Conservation (phyloP, 2,329 filamentous ascomycete species). For the Pseudopithomyces chartarum region DNA sequence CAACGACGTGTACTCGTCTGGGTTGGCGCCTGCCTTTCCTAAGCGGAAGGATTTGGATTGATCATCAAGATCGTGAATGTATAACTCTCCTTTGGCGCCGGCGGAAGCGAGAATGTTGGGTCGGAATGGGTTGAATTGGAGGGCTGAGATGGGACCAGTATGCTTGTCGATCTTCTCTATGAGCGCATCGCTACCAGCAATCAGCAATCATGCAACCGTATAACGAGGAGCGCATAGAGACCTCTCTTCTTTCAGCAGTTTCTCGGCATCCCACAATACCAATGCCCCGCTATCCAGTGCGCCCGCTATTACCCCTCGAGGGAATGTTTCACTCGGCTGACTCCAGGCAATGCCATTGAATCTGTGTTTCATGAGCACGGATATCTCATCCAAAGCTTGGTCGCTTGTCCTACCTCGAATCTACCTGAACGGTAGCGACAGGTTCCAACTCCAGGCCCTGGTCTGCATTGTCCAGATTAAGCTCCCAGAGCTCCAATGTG, state of each 20-base stretch:
- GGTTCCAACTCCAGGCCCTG: conserved; percentile 85
- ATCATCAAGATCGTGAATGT: conserved; percentile 93
- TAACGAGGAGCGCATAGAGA: conserved; percentile 56
- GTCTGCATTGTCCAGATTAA: conserved; percentile 77
- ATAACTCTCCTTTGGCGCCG: conserved; percentile 93
- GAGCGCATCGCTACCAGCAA: conserved; percentile 66
- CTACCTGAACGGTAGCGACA: conserved; percentile 79
- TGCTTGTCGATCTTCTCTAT: conserved; percentile 90
- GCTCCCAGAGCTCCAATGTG: conserved; percentile 94
- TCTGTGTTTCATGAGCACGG: conserved; percentile 52
- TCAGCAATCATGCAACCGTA: conserved; percentile 28
- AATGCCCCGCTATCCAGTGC: conserved; percentile 93
- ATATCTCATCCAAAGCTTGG: not conserved
- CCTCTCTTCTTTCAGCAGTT: conserved; percentile 60
- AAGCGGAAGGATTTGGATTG: conserved; percentile 85
- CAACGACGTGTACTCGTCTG: conserved; percentile 93
- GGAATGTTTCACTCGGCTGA: conserved; percentile 75
- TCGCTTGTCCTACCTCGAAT: conserved; percentile 72
- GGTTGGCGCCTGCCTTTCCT: conserved; percentile 83
- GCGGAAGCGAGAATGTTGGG: conserved; percentile 90
- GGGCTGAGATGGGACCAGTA: conserved; percentile 86
- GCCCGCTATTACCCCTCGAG: conserved; percentile 89
- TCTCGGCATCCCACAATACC: conserved; percentile 89
- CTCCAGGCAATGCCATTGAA: conserved; percentile 99
- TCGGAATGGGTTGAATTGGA: conserved; percentile 95